A percentile compares a stretch with the other conserved stretches of the same genome.
Evolutionary conservation across 371 early-diverging fungal species (phyloP).

Genomic region (Neoconidiobolus thromboides): DNA sequence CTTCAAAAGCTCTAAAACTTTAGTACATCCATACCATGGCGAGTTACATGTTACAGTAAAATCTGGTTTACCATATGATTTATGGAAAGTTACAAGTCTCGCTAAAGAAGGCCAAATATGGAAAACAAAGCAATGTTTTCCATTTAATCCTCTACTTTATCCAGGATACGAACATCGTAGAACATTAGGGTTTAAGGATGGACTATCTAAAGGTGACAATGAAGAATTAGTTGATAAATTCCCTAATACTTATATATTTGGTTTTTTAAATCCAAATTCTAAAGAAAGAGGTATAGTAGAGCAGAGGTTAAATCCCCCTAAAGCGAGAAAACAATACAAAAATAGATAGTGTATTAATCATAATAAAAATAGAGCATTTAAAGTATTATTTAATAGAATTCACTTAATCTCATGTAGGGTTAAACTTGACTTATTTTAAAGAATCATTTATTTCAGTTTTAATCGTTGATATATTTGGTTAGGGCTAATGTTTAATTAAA

Average conservation of each 20-base stretch:
- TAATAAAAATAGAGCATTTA: no score
- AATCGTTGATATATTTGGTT: no score
- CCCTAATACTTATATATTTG: constrained; percentile 50
- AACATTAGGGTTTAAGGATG: constrained; percentile 77
- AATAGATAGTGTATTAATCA: no score
- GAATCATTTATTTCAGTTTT: no score
- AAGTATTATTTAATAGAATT: no score
- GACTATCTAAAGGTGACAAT: constrained; percentile 52
- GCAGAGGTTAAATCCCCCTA: no score
- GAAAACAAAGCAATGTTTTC: constrained; percentile 25
- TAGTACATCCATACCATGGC: constrained; percentile 17
- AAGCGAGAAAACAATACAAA: no score
- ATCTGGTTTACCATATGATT: constrained; percentile 66
- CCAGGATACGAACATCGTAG: constrained; percentile 87
- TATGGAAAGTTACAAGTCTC: constrained; percentile 61
- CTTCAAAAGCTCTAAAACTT: constrained; percentile 23
- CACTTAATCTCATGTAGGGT: no score
- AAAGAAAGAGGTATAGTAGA: constrained; percentile 14
- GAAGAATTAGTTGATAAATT: constrained; percentile 48
- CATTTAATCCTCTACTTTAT: constrained; percentile 46
- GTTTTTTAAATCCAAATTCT: constrained; percentile 23
- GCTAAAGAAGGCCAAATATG: constrained; percentile 44
- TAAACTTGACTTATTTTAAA: no score
- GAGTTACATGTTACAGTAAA: constrained; percentile 71
- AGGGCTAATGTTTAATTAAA: no score